Base-by-base conservation (phyloP, 306 rosid genomes). In the Pachyrhizus erosus region DNA sequence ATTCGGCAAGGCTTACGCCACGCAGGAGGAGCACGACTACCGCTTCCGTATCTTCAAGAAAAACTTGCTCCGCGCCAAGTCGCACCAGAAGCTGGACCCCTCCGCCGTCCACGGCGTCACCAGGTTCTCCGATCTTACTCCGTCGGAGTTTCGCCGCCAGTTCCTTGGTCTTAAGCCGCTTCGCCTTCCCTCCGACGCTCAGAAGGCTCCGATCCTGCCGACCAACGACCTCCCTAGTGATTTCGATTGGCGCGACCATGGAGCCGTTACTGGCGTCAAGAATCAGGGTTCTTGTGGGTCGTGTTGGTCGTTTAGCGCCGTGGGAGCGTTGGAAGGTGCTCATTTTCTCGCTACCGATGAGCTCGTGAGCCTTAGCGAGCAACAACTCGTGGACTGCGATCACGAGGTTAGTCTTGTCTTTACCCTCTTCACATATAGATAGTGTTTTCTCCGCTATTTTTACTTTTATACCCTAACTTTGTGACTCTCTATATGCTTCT, bases 331-430 rank as follows among this genome's bases (percentile, higher is more conserved):
- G 67, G 96, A 92, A 85, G 98, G 97, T 67, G 94, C 97, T 84
- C 90, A 91, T 83, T 92, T 83, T 84, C 86, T 92, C 65, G 12
- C 85, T 3, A 89, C 92, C 13, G 96, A 96, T 57, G 86, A 90
- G 81, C 92, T 92, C 4, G 80, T 85, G 43, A 90, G 96, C 87
- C 89, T 94, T 27, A 90, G 98, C 21, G 96, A 91, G 81, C 96
- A 91, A 72, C 98, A 90, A 88, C 97, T 94, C 43, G 98, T 94
- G 82, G 98, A 94, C 78, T 94, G 96, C 39, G 97, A 92, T 75
- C 94, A 92, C 5, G 94, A 90, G 97, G 97, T 92, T 72, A 68
- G 90, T 88, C n/a, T n/a, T n/a, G n/a, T n/a, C 83, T 85, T 82
- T 48, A 12, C 5, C 33, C 42, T 34, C 82, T 75, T 49, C n/a